These are phyloP conservation scores for Xylaria multiplex DNA, from an alignment of 2,329 filamentous ascomycete genomes.

Conservation along the genomic window DNA sequence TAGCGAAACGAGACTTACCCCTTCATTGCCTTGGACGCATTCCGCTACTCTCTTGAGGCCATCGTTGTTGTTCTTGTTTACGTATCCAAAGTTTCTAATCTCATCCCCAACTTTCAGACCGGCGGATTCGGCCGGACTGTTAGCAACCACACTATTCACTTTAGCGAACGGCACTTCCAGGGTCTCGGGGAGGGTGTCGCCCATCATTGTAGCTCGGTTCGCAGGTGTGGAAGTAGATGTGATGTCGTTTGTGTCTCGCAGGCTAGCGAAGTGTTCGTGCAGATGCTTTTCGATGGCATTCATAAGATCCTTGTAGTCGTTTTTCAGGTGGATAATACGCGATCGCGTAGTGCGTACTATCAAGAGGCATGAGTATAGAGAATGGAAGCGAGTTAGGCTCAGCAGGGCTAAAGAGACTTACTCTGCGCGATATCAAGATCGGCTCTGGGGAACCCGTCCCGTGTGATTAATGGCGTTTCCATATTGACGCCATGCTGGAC, in stretches of 20 bases:
- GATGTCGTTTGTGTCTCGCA: constrained; percentile 63
- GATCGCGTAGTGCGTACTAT: constrained; percentile 91
- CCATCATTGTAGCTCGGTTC: constrained; percentile 44
- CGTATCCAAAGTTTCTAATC: constrained; percentile 85
- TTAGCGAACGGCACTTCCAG: constrained; percentile 77
- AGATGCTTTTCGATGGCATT: constrained; percentile 81
- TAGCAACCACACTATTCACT: constrained; percentile 82
- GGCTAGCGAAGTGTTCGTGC: constrained; percentile 87
- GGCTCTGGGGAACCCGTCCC: constrained; percentile 89
- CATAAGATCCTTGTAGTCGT: constrained; percentile 95
- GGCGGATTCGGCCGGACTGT: constrained; percentile 83
- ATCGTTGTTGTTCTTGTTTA: constrained; percentile 87
- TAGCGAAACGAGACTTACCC: constrained; percentile 67
- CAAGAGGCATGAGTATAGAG: constrained; percentile 33
- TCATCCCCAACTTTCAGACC: constrained; percentile 83
- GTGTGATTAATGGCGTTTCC: constrained; percentile 86
- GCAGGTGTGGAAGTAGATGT: constrained; percentile 37
- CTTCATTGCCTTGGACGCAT: constrained; percentile 88
- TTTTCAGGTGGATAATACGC: constrained; percentile 87
- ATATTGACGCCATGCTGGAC: constrained; percentile 89
- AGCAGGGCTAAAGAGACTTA: constrained; percentile 55
- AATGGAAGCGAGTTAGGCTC: not conserved
- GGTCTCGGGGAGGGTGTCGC: constrained; percentile 50
- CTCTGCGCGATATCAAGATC: constrained; percentile 96
- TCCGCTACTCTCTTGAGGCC: constrained; percentile 86